Evolutionary conservation across 805 yeast species (phyloP), one percentile per base, ranked within the genome.

Genomic region (Candida ficus): DNA sequence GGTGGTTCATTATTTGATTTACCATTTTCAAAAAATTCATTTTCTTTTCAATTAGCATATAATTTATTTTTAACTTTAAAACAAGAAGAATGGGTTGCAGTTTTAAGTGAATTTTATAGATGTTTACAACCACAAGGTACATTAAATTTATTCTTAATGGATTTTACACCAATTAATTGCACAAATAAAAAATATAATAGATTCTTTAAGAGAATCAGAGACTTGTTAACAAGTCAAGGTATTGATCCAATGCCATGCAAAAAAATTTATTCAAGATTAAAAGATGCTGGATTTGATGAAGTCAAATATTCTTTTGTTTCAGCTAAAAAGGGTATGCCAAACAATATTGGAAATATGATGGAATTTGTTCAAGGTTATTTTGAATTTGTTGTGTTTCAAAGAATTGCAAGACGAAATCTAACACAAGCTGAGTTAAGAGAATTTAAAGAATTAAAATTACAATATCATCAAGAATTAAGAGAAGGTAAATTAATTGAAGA

Each of bases 241-340:
- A 44, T 53, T 13, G 58, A 56, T 37, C 58, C 58, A 16, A 47
- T 39, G 38, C 61, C 61, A 8, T 53, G 58, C 25, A 49, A 35
- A 31, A 41, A 41, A 13, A 42, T 47, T 4, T 48, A 42, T 13
- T 20, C 20, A n/a, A 36, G 52, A 20, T 21, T 55, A 18, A 39
- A 14, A 17, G 49, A 52, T 12, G 50, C 57, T 12, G 59, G 59
- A 3, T 56, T 52, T 37, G 28, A 33, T 3, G 33, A 41, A 5
- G 38, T 50, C 4, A 46, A 41, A 33, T 55, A 56, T 30, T 35
- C 56, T 1, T 43, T 54, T 4, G 16, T 56, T 0, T 42, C 56
- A 4, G 20, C 55, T 20, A 47, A 46, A 23, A 53, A 43, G 29
- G 59, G 59, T 2, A 10, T 48, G 1, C 46, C 54, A 1, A 45